Base-by-base conservation (phyloP, 2,329 filamentous ascomycete genomes). In the Cercospora sojina region DNA sequence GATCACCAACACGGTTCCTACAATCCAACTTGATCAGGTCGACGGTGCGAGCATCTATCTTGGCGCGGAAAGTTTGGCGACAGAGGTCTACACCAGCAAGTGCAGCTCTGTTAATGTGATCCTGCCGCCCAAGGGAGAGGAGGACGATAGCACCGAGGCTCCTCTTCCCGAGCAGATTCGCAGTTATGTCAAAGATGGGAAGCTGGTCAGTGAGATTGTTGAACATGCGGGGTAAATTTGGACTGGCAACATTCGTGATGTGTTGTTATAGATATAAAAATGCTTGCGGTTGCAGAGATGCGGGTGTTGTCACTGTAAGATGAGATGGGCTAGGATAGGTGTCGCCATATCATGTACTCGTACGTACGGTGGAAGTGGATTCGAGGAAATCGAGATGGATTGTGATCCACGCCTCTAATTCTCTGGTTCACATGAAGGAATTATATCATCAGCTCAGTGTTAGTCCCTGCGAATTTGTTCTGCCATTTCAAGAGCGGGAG, bases 41-140 rank as follows among this genome's bases (percentile, higher is more conserved):
- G 95, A 99, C 76, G 89, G 93, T 64, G 94, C 92, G 0, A 88
- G 90, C 67, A 82, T 99, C 69, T 99, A 97, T 79, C 87, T 99
- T 20, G 88, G 90, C 78, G 90, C 90, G 77, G 88, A 93, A 69
- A 94, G 90, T 77, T 83, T 89, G 67, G 82, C 83, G 51, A 92
- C 93, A 1, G 92, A 96, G 77, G 84, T 98, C 58, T 96, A 94
- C 79, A 91, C 91, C 35, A 96, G 91, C 84, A 98, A 97, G 82
- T 94, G 88, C 69, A 87, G 88, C 3, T 88, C 90, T 59, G 85
- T 99, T 74, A 99, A 99, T 80, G 85, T 99, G 72, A 93, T 96
- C 72, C 83, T 98, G 59, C 87, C 87, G 12, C 87, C 93, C 3
- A 87, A 79, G 2, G 84, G 83, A 29, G 88, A 80, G 2, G 87